These are phyloP conservation scores for Mucor saturninus DNA, from an alignment of 371 early-diverging fungal genomes.

Conservation along the genomic window DNA sequence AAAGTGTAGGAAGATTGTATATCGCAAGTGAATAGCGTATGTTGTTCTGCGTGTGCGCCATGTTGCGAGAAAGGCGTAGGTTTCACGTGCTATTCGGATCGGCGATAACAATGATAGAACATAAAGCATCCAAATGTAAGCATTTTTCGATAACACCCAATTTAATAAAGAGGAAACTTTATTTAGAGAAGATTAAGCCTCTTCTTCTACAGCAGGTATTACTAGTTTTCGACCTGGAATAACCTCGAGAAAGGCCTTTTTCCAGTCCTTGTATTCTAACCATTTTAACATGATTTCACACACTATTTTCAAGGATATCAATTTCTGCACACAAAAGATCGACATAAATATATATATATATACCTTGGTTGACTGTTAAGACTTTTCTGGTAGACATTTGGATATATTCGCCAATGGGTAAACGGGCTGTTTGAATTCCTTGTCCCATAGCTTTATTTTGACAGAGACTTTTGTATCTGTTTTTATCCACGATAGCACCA, in stretches of 20 bases:
- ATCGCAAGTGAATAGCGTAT: too few relatives aligned
- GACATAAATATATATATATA: not conserved
- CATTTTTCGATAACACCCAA: too few relatives aligned
- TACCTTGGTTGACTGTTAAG: slow-evolving; percentile 92
- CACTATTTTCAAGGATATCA: slow-evolving; percentile 39
- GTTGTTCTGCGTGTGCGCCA: too few relatives aligned
- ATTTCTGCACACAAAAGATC: not conserved
- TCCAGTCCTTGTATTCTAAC: slow-evolving; percentile 68
- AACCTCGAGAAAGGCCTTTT: slow-evolving; percentile 73
- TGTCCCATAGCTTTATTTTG: slow-evolving; percentile 74
- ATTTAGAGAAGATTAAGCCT: not conserved
- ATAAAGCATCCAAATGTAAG: too few relatives aligned
- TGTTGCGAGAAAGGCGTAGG: too few relatives aligned
- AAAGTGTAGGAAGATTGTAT: too few relatives aligned
- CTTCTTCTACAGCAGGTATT: not conserved
- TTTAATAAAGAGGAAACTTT: too few relatives aligned
- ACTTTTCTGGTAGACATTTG: slow-evolving; percentile 81
- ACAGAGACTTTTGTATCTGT: slow-evolving; percentile 84
- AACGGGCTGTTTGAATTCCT: slow-evolving; percentile 76
- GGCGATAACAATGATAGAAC: too few relatives aligned
- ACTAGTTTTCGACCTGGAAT: slow-evolving; percentile 78
- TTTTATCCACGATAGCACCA: slow-evolving; percentile 95
- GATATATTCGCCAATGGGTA: slow-evolving; percentile 87
- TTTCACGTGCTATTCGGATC: too few relatives aligned
- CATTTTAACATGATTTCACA: slow-evolving; percentile 76